Percentiles rank a stretch among this genome's conserved stretches.
Conservation (phyloP, 768 basidiomycete species). For the Lentinus brumalis region DNA sequence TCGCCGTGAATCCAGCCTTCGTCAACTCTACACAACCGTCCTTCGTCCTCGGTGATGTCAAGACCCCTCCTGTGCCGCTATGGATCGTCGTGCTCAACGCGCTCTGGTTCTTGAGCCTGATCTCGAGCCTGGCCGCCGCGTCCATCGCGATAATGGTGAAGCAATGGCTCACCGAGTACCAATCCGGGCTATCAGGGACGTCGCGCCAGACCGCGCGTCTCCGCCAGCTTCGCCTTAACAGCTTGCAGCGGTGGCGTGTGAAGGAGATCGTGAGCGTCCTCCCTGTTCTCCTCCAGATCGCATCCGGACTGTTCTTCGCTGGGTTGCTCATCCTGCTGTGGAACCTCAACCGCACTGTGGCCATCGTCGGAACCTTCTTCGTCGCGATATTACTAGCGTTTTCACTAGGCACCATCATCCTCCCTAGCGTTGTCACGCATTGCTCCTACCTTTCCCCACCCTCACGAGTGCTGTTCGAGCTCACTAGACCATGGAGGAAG, state of each 20-base stretch:
- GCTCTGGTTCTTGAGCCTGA: constrained; percentile 17
- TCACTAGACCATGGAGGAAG: too few species aligned
- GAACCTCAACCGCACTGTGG: constrained; percentile 14
- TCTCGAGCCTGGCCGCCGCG: constrained; percentile 13
- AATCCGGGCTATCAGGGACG: constrained; percentile 14
- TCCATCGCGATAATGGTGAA: constrained; percentile 13
- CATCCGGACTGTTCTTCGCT: constrained; percentile 15
- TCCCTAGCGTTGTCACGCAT: not conserved
- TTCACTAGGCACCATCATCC: constrained; percentile 16
- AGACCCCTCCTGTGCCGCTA: not conserved
- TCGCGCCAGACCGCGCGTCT: constrained; percentile 14
- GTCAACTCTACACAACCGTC: not conserved
- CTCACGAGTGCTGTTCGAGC: too few species aligned
- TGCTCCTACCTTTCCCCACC: too few species aligned
- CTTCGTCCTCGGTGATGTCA: not conserved
- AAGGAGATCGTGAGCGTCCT: constrained; percentile 4
- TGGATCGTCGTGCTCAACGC: constrained; percentile 8
- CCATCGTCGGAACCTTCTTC: constrained; percentile 1
- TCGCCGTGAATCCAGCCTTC: not conserved
- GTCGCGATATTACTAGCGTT: too few species aligned
- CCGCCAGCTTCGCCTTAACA: constrained; percentile 23
- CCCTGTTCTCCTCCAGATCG: constrained; percentile 12
- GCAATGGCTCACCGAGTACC: constrained; percentile 18
- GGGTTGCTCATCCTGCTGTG: constrained; percentile 22
- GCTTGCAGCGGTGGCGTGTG: constrained; percentile 20